Evolutionary conservation across 768 basidiomycete species (phyloP).

Genomic region (Megacollybia marginata): DNA sequence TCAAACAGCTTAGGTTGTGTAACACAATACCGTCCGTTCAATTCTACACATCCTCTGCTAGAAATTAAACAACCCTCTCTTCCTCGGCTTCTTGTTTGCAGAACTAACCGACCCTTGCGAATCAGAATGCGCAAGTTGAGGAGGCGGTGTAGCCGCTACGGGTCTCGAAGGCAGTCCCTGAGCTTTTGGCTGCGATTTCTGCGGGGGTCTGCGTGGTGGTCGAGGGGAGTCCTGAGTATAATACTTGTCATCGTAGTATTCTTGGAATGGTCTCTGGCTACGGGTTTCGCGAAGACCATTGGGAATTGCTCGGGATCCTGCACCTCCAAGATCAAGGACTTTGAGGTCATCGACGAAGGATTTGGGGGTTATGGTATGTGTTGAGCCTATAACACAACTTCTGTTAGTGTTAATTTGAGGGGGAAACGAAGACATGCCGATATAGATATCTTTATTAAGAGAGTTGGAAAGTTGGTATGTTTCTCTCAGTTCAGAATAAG

Average conservation of each 20-base stretch:
- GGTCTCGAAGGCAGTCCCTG: constrained; percentile 9
- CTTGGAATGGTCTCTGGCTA: constrained; percentile 54
- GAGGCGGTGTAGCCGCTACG: constrained; percentile 19
- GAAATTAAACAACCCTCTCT: constrained; percentile 64
- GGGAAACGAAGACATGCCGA: constrained; percentile 47
- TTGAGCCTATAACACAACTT: constrained; percentile 60
- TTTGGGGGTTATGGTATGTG: constrained; percentile 77
- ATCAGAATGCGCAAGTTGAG: constrained; percentile 45
- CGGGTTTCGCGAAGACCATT: constrained; percentile 55
- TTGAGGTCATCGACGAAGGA: constrained; percentile 83
- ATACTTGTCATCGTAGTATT: constrained; percentile 76
- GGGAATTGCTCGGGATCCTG: constrained; percentile 66
- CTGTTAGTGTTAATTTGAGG: not conserved
- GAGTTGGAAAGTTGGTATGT: constrained; percentile 71
- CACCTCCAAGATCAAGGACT: constrained; percentile 79
- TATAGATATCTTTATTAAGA: constrained; percentile 82
- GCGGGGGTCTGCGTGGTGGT: constrained; percentile 31
- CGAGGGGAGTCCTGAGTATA: constrained; percentile 58
- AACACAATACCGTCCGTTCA: no score
- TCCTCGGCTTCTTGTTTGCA: constrained; percentile 72
- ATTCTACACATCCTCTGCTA: constrained; percentile 14
- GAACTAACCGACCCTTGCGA: constrained; percentile 35
- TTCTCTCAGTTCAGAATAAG: constrained; percentile 91
- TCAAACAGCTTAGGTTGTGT: no score
- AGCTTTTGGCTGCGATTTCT: constrained; percentile 23